Percentiles rank a stretch among this genome's conserved stretches.
These are phyloP conservation scores for Cadophora malorum DNA, from an alignment of 2,329 filamentous ascomycete species.

Conservation along the genomic window DNA sequence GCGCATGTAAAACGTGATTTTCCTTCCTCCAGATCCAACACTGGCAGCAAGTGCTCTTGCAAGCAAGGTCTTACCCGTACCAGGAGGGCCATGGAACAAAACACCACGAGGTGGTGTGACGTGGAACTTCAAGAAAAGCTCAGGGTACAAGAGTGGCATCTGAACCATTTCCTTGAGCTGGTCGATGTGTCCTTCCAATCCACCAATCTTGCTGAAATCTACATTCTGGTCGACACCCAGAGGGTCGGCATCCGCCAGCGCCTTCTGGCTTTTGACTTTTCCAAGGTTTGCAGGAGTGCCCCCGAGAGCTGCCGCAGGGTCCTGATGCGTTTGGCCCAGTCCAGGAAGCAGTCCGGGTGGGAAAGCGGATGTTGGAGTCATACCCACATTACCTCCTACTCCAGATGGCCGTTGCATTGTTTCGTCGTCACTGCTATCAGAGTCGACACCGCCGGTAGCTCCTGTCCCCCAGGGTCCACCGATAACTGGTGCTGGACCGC, in stretches of 20 bases:
- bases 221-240: slow-evolving; percentile 92
- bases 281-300: slow-evolving; percentile 83
- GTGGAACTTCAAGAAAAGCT: slow-evolving; percentile 89
- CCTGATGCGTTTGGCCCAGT: slow-evolving; percentile 59
- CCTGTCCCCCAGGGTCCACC: slow-evolving; percentile 77
- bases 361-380: slow-evolving; percentile 62
- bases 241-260: slow-evolving; percentile 91
- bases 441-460: slow-evolving; percentile 81
- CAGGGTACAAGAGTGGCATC: slow-evolving; percentile 90
- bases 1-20: slow-evolving; percentile 99
- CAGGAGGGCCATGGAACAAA: slow-evolving; percentile 94
- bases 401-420: slow-evolving; percentile 66
- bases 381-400: slow-evolving; percentile 69
- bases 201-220: slow-evolving; percentile 93
- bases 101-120: slow-evolving; percentile 95
- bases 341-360: slow-evolving; percentile 59
- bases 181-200: slow-evolving; percentile 91
- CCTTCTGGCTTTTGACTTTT: slow-evolving; percentile 91
- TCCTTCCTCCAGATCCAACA: slow-evolving; percentile 85
- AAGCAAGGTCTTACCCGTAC: slow-evolving; percentile 94
- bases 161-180: slow-evolving; percentile 99
- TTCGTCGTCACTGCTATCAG: slow-evolving; percentile 97
- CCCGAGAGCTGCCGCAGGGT: slow-evolving; percentile 59
- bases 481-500: slow-evolving; percentile 57
- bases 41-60: slow-evolving; percentile 92